Conservation (phyloP, 805 yeast genomes). For the Wickerhamiella occidentalis region DNA sequence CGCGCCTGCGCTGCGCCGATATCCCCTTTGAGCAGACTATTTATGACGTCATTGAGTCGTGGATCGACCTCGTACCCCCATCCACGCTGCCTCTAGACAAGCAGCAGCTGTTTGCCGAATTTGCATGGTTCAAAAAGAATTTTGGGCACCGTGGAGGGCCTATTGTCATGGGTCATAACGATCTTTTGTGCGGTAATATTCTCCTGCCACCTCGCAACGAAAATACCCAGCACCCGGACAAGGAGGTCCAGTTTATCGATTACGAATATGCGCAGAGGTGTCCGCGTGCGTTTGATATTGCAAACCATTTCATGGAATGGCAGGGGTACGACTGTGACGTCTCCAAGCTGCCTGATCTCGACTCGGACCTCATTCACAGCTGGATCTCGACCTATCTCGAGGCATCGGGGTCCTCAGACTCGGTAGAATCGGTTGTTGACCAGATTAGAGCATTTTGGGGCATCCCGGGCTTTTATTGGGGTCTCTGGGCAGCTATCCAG, state of each 20-base stretch:
- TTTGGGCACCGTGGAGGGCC: slow-evolving; percentile 37
- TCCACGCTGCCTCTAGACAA: slow-evolving; percentile 28
- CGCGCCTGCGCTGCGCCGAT: slow-evolving; percentile 26
- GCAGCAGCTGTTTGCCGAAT: slow-evolving; percentile 38
- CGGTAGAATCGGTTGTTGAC: slow-evolving; percentile 33
- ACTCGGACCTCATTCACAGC: slow-evolving; percentile 35
- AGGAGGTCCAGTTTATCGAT: slow-evolving; percentile 39
- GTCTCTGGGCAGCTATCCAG: slow-evolving; percentile 72
- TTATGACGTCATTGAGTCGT: slow-evolving; percentile 36
- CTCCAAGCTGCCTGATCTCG: slow-evolving; percentile 39
- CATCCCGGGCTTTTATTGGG: slow-evolving; percentile 77
- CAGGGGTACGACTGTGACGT: slow-evolving; percentile 68
- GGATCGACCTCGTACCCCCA: slow-evolving; percentile 54
- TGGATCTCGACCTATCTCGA: slow-evolving; percentile 53
- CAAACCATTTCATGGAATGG: slow-evolving; percentile 69
- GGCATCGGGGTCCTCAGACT: slow-evolving; percentile 21
- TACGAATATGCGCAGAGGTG: slow-evolving; percentile 64
- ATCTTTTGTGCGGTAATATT: slow-evolving; percentile 60
- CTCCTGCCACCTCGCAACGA: slow-evolving; percentile 36
- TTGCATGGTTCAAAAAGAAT: slow-evolving; percentile 40
- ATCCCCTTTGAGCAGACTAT: slow-evolving; percentile 24
- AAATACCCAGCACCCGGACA: slow-evolving; percentile 2
- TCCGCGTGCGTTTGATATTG: slow-evolving; percentile 62
- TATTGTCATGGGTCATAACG: slow-evolving; percentile 55
- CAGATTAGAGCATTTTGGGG: slow-evolving; percentile 59